Base-by-base conservation (phyloP, 257 asterid species). In the Ajuga chamaepitys region DNA sequence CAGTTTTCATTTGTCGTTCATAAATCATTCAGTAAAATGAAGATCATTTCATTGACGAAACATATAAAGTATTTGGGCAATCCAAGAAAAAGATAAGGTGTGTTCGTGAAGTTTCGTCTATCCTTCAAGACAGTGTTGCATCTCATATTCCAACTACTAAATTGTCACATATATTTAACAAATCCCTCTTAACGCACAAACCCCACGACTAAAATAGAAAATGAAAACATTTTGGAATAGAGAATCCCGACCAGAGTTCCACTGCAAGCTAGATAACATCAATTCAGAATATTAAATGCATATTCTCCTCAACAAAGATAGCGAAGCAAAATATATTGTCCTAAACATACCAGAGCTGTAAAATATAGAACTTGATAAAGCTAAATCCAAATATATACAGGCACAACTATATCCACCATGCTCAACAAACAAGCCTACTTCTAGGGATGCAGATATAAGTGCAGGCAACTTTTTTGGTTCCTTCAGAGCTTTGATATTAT, bases 401-500 rank as follows among this genome's bases (percentile, higher is more conserved):
- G 57, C 69, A 41, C 21, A 4, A 16, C 20, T 48, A 40, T 56
- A 24, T 66, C 16, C 62, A 61, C 24, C 20, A 25, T 18, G 62
- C 47, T 50, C 30, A 13, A 14, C 16, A 9, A 20, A 32, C 14
- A 3, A 22, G 24, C 32, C 38, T 12, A 1, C n/a, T 16, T n/a
- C 48, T n/a, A 9, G n/a, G 24, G n/a, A 35, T 8, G 52, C 59
- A 56, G 53, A 6, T 52, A 11, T 18, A 17, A 3, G 37, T 41
- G 40, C 32, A 32, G 21, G 16, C 3, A 20, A 41, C 9, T 20
- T 10, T 9, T 10, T 26, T 47, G 25, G 28, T 53, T 11, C 58
- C 62, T 70, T 84, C 86, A 84, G 54, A 86, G 81, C 77, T 86
- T 86, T 52, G 98, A 80, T 13, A 82, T 70, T 12, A 88, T 71